A percentile compares a stretch with the other conserved stretches of the same genome.
Conservation (phyloP, 495 filamentous ascomycete species). For the Neurospora sp. region DNA sequence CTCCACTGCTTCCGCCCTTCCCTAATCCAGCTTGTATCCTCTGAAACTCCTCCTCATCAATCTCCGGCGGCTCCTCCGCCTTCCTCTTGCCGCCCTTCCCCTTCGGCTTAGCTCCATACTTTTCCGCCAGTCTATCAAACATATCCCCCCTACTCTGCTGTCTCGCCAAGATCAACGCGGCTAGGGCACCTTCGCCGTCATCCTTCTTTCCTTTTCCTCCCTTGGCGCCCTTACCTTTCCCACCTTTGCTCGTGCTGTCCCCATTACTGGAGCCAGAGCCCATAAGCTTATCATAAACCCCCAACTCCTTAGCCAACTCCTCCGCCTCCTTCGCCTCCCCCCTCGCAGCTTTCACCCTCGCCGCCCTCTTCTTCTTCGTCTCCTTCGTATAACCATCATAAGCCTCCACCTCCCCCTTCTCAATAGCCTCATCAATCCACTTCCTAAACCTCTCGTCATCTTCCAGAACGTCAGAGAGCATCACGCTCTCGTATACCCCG, state of each 20-base stretch:
- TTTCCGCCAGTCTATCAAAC: slow-evolving; percentile 63
- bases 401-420: slow-evolving; percentile 48
- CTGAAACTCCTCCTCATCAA: slow-evolving; percentile 61
- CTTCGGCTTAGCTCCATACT: slow-evolving; percentile 48
- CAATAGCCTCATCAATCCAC: slow-evolving; percentile 78
- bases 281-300: slow-evolving; percentile 51
- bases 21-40: slow-evolving; percentile 22
- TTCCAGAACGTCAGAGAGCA: slow-evolving; percentile 74
- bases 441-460: slow-evolving; percentile 77
- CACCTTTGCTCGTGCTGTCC: neutral
- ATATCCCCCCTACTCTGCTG: slow-evolving; percentile 30
- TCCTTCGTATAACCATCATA: slow-evolving; percentile 72
- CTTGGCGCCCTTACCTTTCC: slow-evolving; percentile 13
- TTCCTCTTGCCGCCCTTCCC: slow-evolving; percentile 40
- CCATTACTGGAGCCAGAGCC: slow-evolving; percentile 14
- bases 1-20: neutral
- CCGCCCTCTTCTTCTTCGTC: slow-evolving; percentile 50
- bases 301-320: slow-evolving; percentile 58
- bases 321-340: slow-evolving; percentile 66
- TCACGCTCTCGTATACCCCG: slow-evolving; percentile 65
- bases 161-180: slow-evolving; percentile 32
- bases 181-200: slow-evolving; percentile 28
- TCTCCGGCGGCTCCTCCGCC: slow-evolving; percentile 44
- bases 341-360: slow-evolving; percentile 52
- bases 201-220: slow-evolving; percentile 35